These are phyloP conservation scores for Verticillium zaregamsianum DNA, from an alignment of 2,329 filamentous ascomycete genomes.

Conservation along the genomic window DNA sequence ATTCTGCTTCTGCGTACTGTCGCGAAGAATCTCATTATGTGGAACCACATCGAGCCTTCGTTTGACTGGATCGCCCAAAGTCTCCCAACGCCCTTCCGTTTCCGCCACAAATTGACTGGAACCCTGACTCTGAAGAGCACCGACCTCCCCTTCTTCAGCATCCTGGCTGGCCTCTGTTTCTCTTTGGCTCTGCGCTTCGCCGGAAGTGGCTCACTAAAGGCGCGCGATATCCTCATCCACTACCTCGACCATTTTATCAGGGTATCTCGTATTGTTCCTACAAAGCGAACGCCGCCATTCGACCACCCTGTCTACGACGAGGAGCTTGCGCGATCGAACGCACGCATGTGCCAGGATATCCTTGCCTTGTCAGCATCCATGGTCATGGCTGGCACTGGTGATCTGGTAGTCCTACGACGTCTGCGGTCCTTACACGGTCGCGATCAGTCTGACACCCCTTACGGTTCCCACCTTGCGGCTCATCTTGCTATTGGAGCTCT, in stretches of 20 bases:
- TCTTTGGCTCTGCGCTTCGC: constrained; percentile 70
- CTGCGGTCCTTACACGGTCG: constrained; percentile 85
- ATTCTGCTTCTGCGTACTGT: constrained; percentile 86
- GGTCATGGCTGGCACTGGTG: constrained; percentile 95
- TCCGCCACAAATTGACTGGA: constrained; percentile 54
- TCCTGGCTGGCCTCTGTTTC: constrained; percentile 84
- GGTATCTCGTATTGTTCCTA: constrained; percentile 57
- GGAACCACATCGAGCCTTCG: constrained; percentile 74
- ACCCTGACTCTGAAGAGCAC: constrained; percentile 66
- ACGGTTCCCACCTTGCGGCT: constrained; percentile 88
- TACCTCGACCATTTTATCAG: constrained; percentile 86
- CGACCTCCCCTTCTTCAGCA: constrained; percentile 90
- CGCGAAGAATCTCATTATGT: constrained; percentile 87
- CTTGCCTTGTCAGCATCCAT: constrained; percentile 77
- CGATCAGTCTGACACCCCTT: constrained; percentile 77
- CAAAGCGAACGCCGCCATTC: constrained; percentile 17
- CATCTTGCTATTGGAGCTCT: constrained; percentile 89
- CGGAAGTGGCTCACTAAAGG: constrained; percentile 64
- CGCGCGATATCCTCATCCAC: constrained; percentile 75
- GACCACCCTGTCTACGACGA: constrained; percentile 64
- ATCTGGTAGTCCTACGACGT: constrained; percentile 78
- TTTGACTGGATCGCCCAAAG: constrained; percentile 72
- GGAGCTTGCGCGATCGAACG: constrained; percentile 75
- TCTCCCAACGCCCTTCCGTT: constrained; percentile 66
- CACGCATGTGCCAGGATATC: constrained; percentile 87